Percentiles rank a stretch among this genome's conserved stretches.
Conservation (phyloP, 2,329 filamentous ascomycete genomes). For the Apiospora aurea region DNA sequence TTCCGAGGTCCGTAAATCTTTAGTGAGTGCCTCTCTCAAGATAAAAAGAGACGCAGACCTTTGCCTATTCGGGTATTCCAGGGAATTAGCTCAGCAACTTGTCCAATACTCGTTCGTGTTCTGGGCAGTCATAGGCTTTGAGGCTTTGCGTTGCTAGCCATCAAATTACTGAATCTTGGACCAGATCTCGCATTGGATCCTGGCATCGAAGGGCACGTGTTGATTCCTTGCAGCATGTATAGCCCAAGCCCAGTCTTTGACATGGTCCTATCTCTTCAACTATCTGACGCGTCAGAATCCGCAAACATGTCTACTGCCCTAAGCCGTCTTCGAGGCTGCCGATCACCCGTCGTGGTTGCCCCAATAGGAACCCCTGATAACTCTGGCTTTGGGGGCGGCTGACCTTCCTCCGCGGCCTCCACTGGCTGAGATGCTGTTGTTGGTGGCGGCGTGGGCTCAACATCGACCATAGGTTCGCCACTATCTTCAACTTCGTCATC, state of each 20-base stretch:
- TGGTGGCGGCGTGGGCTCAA: conserved; percentile 29
- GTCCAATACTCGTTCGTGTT: neutral
- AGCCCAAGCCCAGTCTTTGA: too few species aligned
- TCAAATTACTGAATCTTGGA: neutral
- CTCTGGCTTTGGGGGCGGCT: conserved; percentile 26
- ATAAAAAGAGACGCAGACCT: too few species aligned
- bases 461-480: conserved; percentile 46
- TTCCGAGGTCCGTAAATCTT: too few species aligned
- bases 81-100: neutral
- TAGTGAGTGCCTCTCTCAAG: too few species aligned
- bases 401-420: neutral
- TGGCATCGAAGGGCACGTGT: neutral
- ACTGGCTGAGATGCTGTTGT: conserved; percentile 10
- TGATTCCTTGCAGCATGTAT: neutral
- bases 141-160: neutral
- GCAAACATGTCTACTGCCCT: conserved; percentile 89
- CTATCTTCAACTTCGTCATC: conserved; percentile 45
- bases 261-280: neutral
- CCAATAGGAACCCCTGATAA: conserved; percentile 32
- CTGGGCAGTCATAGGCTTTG: neutral
- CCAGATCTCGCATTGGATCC: too few species aligned
- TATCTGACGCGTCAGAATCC: conserved; percentile 66
- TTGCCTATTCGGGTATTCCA: too few species aligned
- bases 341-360: conserved; percentile 40
- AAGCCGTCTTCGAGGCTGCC: conserved; percentile 64